Evolutionary conservation across 257 asterid genomes (phyloP).

Genomic region (Primulina huaijiensis): DNA sequence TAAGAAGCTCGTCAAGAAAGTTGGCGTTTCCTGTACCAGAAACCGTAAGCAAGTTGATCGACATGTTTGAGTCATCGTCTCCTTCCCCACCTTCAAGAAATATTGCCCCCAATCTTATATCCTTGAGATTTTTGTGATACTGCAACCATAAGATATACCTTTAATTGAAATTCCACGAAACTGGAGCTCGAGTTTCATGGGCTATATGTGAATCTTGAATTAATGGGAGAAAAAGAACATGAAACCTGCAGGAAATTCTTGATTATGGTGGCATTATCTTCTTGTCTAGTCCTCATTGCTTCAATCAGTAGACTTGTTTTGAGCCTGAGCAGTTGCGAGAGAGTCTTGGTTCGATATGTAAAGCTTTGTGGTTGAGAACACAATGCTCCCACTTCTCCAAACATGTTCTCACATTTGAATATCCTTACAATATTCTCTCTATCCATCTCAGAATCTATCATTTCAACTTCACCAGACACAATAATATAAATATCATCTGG

Average conservation of each 20-base stretch:
- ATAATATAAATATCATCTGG: slow-evolving; percentile 81
- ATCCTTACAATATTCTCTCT: slow-evolving; percentile 55
- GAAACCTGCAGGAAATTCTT: slow-evolving; percentile 78
- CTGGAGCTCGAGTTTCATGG: neutral
- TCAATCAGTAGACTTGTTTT: slow-evolving; percentile 58
- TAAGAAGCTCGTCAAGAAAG: slow-evolving; percentile 85
- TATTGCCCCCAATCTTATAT: slow-evolving; percentile 52
- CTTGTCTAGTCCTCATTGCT: slow-evolving; percentile 61
- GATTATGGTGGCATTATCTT: slow-evolving; percentile 70
- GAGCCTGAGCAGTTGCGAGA: slow-evolving; percentile 75
- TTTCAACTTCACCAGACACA: slow-evolving; percentile 92
- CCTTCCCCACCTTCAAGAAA: slow-evolving; percentile 58
- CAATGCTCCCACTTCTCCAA: slow-evolving; percentile 87
- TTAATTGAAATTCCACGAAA: neutral
- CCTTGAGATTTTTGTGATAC: slow-evolving; percentile 82
- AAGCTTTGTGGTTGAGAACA: slow-evolving; percentile 73
- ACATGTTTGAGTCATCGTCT: slow-evolving; percentile 52
- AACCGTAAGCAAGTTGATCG: slow-evolving; percentile 69
- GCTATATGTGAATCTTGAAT: neutral
- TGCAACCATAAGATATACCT: slow-evolving; percentile 30
- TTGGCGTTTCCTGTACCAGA: slow-evolving; percentile 85
- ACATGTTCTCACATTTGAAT: slow-evolving; percentile 57
- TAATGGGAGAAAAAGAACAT: neutral
- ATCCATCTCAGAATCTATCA: slow-evolving; percentile 61
- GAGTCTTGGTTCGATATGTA: slow-evolving; percentile 79